Evolutionary conservation across 2,329 filamentous ascomycete genomes (phyloP), one percentile per base, ranked within the genome.

Genomic region (Colletotrichum sidae): DNA sequence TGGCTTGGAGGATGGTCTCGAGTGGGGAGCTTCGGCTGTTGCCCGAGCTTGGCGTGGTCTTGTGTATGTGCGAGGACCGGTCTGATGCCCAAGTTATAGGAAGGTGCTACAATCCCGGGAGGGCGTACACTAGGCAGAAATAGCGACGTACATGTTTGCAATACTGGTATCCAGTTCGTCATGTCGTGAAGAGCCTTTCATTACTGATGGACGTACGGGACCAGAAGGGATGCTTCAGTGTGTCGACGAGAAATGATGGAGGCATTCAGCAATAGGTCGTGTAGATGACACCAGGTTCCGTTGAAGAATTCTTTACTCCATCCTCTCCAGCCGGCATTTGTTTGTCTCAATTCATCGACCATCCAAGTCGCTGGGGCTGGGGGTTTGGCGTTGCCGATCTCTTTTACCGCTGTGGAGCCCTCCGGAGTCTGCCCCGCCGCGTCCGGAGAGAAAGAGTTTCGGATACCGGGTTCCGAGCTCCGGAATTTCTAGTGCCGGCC

Each of bases 101-200:
- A 54, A 10, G 56, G 15, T 44, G 17, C 44, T 34, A 17, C 39
- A 39, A 37, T 47, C 17, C 60, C 33, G 45, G 58, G 55, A 53
- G 57, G 45, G 58, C 58, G 52, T 42, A 65, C 52, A 62, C 47
- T 51, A 37, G 41, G 52, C 33, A 53, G 52, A 41, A 53, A 65
- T 62, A 61, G 56, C 52, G 62, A 65, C 15, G 52, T 46, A 62
- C 15, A 65, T 65, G 62, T 47, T 62, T 44, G 38, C n/a, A 39
- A 56, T 34, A 15, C 13, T 17, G 38, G 17, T 17, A 17, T 17
- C 17, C 17, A 17, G 17, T 3, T 17, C 13, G 5, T 41, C 38
- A 13, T 41, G 9, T 41, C 38, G 38, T 41, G 25, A 25, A 25
- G 25, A 25, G 25, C 6, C 13, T 3, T 13, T 13, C 6, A 13